These are phyloP conservation scores for Populus pruinosa DNA, from an alignment of 345 rosid species.

Conservation along the genomic window DNA sequence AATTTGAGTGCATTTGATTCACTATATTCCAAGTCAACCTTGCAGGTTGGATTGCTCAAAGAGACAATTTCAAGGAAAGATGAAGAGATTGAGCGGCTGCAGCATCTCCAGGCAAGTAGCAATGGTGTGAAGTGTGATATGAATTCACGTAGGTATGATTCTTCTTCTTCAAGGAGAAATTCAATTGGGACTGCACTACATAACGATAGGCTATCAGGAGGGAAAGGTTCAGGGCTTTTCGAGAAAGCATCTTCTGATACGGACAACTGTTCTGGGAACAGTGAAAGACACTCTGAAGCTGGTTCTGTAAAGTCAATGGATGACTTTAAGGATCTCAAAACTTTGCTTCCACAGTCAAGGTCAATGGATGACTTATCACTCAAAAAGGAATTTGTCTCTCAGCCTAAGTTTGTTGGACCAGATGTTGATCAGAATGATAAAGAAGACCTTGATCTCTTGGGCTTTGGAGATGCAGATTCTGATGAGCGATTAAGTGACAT, in stretches of 20 bases:
- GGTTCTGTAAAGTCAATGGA: slow-evolving; percentile 59
- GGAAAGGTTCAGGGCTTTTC: slow-evolving; percentile 35
- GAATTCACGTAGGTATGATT: slow-evolving; percentile 43
- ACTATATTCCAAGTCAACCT: background rate
- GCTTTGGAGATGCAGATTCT: slow-evolving; percentile 65
- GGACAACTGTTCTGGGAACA: slow-evolving; percentile 56
- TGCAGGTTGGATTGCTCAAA: slow-evolving; percentile 72
- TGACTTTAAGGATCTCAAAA: slow-evolving; percentile 36
- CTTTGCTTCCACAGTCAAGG: slow-evolving; percentile 32
- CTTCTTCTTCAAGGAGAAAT: slow-evolving; percentile 69
- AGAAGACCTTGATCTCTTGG: slow-evolving; percentile 71
- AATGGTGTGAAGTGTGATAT: slow-evolving; percentile 43
- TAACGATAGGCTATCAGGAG: slow-evolving; percentile 29
- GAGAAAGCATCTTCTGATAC: slow-evolving; percentile 55
- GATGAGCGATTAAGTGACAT: slow-evolving; percentile 92
- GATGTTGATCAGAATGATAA: slow-evolving; percentile 32
- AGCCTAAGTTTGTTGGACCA: slow-evolving; percentile 26
- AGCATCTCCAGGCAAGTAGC: slow-evolving; percentile 43
- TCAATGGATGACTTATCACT: slow-evolving; percentile 15
- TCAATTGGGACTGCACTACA: slow-evolving; percentile 48
- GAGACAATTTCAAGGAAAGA: slow-evolving; percentile 70
- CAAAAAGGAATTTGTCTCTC: background rate
- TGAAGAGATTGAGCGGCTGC: slow-evolving; percentile 68
- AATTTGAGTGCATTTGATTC: slow-evolving; percentile 1
- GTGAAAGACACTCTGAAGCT: slow-evolving; percentile 71